phyloP scores from a whole-genome alignment of 139 green algal species.

The Tetraselmis chui region DNA sequence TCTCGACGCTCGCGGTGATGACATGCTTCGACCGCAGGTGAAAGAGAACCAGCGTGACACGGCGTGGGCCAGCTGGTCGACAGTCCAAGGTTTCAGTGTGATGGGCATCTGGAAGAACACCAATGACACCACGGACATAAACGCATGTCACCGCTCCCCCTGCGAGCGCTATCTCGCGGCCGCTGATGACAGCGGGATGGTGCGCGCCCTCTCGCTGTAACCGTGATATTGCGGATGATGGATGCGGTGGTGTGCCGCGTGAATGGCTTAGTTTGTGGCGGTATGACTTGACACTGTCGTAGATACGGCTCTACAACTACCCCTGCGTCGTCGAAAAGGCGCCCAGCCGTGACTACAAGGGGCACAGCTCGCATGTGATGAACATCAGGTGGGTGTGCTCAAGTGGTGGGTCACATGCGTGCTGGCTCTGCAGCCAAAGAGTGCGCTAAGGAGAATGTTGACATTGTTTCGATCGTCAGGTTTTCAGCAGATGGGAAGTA shows the following conservation, averaged over 20 bases:
- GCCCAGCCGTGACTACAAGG: conserved; percentile 46
- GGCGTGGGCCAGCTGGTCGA: conserved; percentile 46
- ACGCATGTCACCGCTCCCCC: conserved; percentile 25
- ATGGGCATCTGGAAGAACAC: conserved; percentile 53
- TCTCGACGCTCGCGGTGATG: not conserved
- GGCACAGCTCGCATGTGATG: conserved; percentile 62
- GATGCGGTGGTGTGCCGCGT: not conserved
- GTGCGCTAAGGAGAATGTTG: conserved; percentile 29
- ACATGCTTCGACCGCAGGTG: conserved; percentile 23
- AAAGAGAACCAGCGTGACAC: conserved; percentile 43
- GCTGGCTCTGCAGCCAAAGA: too few species aligned
- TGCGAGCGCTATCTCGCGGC: conserved; percentile 28
- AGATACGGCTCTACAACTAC: conserved; percentile 57
- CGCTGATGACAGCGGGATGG: conserved; percentile 45
- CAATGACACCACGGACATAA: conserved; percentile 59
- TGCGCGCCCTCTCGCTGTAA: conserved; percentile 15
- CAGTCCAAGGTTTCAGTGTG: conserved; percentile 53
- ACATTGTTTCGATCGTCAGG: not conserved
- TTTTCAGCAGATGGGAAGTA: not conserved
- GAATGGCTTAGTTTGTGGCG: too few species aligned
- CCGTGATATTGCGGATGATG: not conserved
- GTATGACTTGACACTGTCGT: not conserved
- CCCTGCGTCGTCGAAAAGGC: conserved; percentile 58
- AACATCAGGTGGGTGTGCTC: conserved; percentile 32
- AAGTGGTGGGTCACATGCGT: not conserved